These are phyloP conservation scores for Calycina marina DNA, from an alignment of 2,329 filamentous ascomycete species.

Conservation along the genomic window DNA sequence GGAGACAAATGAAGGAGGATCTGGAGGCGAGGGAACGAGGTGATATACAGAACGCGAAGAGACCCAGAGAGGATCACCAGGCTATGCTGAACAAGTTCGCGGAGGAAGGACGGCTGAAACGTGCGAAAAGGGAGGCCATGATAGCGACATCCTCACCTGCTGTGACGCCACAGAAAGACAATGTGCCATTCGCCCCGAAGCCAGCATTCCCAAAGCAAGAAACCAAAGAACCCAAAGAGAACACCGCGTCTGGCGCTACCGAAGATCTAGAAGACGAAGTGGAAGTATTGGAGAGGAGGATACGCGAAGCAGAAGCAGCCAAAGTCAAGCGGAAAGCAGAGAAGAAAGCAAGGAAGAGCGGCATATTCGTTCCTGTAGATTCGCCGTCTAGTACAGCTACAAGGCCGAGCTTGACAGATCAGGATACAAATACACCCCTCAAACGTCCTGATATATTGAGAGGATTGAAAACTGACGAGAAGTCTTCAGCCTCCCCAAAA, in stretches of 20 bases:
- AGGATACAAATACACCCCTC: slow-evolving; percentile 17
- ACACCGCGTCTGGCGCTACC: too few species aligned
- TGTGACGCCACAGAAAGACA: slow-evolving; percentile 5
- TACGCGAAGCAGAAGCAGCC: slow-evolving; percentile 28
- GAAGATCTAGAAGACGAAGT: slow-evolving; percentile 30
- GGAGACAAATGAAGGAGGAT: slow-evolving; percentile 71
- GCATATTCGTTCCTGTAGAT: slow-evolving; percentile 16
- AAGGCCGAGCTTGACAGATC: slow-evolving; percentile 6
- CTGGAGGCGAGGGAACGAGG: slow-evolving; percentile 61
- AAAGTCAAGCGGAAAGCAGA: slow-evolving; percentile 23
- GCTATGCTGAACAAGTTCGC: slow-evolving; percentile 31
- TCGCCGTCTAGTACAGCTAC: slow-evolving; percentile 10
- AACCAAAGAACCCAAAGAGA: slow-evolving; percentile 17
- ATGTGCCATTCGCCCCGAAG: slow-evolving; percentile 7
- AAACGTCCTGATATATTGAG: slow-evolving; percentile 23
- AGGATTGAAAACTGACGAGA: slow-evolving; percentile 26
- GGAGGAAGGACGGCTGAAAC: slow-evolving; percentile 35
- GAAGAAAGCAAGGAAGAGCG: slow-evolving; percentile 25
- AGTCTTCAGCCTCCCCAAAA: slow-evolving; percentile 23
- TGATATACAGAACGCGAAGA: slow-evolving; percentile 37
- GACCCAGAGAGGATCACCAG: slow-evolving; percentile 35
- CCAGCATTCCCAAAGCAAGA: slow-evolving; percentile 4
- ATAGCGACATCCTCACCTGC: slow-evolving; percentile 12
- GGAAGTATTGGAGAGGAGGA: slow-evolving; percentile 29
- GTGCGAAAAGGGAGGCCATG: slow-evolving; percentile 31